Conservation (phyloP, 441 rosid genomes). For the Euphorbia schlechtendalii region DNA sequence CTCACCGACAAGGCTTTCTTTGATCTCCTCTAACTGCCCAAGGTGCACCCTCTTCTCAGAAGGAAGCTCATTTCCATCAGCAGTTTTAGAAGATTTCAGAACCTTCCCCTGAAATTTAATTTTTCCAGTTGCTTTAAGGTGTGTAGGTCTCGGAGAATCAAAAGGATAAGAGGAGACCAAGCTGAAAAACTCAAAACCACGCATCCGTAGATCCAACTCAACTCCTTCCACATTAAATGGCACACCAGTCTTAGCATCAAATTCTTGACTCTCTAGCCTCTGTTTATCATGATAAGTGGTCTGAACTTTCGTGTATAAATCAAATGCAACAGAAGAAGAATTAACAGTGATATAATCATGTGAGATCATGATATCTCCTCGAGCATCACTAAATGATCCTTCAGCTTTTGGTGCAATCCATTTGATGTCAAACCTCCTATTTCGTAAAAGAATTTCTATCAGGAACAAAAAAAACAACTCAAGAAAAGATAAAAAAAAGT, state of each 20-base stretch:
- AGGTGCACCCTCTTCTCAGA: conserved; percentile 28
- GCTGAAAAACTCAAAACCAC: conserved; percentile 96
- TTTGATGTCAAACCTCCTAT: conserved; percentile 95
- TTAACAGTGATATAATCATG: conserved; percentile 74
- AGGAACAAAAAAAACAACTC: conserved; percentile 17
- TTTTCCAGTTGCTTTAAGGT: conserved; percentile 92
- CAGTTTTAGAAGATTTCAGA: conserved; percentile 30
- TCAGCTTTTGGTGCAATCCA: conserved; percentile 99
- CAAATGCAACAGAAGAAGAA: conserved; percentile 90
- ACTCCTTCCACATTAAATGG: conserved; percentile 90
- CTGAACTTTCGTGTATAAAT: conserved; percentile 67
- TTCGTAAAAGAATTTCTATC: conserved; percentile 20
- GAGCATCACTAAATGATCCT: conserved; percentile 96
- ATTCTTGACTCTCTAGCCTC: conserved; percentile 41
- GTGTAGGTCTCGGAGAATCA: conserved; percentile 96
- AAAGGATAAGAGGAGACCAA: conserved; percentile 79
- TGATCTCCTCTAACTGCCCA: conserved; percentile 26
- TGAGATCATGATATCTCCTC: conserved; percentile 93
- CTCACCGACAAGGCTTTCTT: conserved; percentile 72
- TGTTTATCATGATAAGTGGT: conserved; percentile 69
- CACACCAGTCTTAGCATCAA: conserved; percentile 32
- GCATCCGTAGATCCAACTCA: conserved; percentile 94
- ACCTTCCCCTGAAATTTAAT: conserved; percentile 89
- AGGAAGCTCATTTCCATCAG: conserved; percentile 30
- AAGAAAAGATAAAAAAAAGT: conserved; percentile 13